These are phyloP conservation scores for Stylosanthes scabra DNA, from an alignment of 331 rosid genomes.

Conservation along the genomic window DNA sequence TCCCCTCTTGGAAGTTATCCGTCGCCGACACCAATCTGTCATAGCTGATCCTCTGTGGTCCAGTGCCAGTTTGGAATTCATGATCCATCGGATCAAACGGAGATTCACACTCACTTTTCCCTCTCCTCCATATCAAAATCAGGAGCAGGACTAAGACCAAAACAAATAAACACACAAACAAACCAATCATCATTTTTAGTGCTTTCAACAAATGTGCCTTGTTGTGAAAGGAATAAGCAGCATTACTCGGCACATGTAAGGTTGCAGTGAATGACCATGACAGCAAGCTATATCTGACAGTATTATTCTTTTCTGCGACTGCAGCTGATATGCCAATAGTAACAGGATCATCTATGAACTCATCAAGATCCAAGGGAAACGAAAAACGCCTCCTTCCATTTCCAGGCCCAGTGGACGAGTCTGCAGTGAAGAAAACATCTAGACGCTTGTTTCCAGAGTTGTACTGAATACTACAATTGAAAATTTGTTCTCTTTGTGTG, in stretches of 20 bases:
- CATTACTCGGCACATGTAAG: neutral
- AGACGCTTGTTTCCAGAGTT: neutral
- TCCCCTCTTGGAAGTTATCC: constrained; percentile 38
- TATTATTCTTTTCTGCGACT: neutral
- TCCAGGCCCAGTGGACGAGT: neutral
- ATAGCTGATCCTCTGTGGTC: constrained; percentile 45
- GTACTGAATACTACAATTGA: constrained; percentile 7
- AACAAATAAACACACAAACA: constrained; percentile 20
- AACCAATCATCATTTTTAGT: constrained; percentile 22
- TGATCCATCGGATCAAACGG: constrained; percentile 31
- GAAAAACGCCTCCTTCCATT: neutral
- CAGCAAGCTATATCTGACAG: constrained; percentile 21
- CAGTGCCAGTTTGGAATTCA: constrained; percentile 45
- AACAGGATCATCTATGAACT: constrained; percentile 22
- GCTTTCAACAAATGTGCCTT: neutral
- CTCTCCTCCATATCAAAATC: constrained; percentile 10
- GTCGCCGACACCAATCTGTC: constrained; percentile 44
- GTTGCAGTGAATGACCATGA: constrained; percentile 44
- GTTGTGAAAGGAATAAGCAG: neutral
- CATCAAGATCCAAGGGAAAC: neutral
- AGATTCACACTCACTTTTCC: constrained; percentile 5
- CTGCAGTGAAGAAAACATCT: constrained; percentile 27
- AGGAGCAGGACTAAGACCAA: neutral
- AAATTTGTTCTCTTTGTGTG: neutral
- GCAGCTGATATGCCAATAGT: constrained; percentile 43